Evolutionary conservation across 352 stramenopile species (phyloP), one percentile per base, ranked within the genome.

Genomic region (Labyrinthula sp.): DNA sequence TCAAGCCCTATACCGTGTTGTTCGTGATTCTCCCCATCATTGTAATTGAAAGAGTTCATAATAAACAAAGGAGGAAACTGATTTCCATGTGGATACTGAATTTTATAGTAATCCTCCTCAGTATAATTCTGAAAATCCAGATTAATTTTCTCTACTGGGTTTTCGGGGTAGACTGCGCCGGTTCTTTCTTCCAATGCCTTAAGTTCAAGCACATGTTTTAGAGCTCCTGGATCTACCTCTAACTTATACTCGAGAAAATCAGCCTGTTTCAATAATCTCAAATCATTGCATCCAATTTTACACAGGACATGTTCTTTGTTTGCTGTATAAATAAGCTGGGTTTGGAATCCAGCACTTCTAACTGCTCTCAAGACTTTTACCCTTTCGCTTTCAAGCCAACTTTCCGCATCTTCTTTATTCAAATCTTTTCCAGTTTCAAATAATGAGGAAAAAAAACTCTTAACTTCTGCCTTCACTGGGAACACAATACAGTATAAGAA

Each of bases 401-500:
- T 10, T 24, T 52, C 43, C n/a, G n/a, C n/a, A n/a, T n/a, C n/a
- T n/a, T n/a, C n/a, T n/a, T n/a, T n/a, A n/a, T n/a, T n/a, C n/a
- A n/a, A n/a, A n/a, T n/a, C n/a, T n/a, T n/a, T n/a, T n/a, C n/a
- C n/a, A n/a, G n/a, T n/a, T n/a, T n/a, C n/a, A n/a, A n/a, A n/a
- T n/a, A n/a, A n/a, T n/a, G n/a, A n/a, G n/a, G n/a, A n/a, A n/a
- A n/a, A n/a, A n/a, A n/a, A n/a, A 7, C 15, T 15, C 38, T 54
- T 55, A 22, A 45, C 43, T 15, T 28, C 23, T 7, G 10, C n/a
- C 3, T 30, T 48, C 10, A 15, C 14, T 24, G 43, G 43, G 43
- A 52, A 52, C 34, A 52, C 43, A 9, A 52, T 23, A 17, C 43
- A 52, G 17, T 52, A 52, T 1, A 52, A 35, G 31, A 31, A 52